Conservation (phyloP, 306 rosid genomes). For the Cercis canadensis region DNA sequence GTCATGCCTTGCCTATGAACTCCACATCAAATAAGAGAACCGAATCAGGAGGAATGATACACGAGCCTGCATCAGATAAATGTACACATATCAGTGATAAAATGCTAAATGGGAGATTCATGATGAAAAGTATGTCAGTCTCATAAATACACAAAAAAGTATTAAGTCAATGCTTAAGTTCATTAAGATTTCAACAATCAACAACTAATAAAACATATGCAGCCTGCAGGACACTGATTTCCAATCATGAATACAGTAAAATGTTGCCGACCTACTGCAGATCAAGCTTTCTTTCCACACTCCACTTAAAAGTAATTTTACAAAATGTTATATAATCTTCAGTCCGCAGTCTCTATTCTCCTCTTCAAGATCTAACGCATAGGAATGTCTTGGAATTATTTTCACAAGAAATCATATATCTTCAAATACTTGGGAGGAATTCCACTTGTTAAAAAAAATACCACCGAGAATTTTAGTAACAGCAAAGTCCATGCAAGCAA, state of each 20-base stretch:
- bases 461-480: too few relatives aligned
- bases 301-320: not conserved
- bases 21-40: constrained; percentile 88
- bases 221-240: not conserved
- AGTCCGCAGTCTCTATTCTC: constrained; percentile 7
- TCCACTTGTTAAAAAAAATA: not conserved
- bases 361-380: constrained; percentile 3
- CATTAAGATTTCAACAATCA: not conserved
- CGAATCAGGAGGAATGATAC: constrained; percentile 89
- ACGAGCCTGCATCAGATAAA: constrained; percentile 68
- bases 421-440: not conserved
- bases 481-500: too few relatives aligned
- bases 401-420: constrained; percentile 26
- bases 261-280: not conserved
- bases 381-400: not conserved
- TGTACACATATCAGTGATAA: constrained; percentile 17
- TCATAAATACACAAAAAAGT: not conserved
- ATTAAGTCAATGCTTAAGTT: constrained; percentile 10
- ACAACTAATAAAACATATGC: not conserved
- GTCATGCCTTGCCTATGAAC: constrained; percentile 82
- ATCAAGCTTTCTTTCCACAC: too few relatives aligned
- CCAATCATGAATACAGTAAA: constrained; percentile 13
- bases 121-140: not conserved
- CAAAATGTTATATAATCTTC: not conserved
- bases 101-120: constrained; percentile 7